phyloP scores from a whole-genome alignment of 257 asterid genomes.

The Haberlea rhodopensis region DNA sequence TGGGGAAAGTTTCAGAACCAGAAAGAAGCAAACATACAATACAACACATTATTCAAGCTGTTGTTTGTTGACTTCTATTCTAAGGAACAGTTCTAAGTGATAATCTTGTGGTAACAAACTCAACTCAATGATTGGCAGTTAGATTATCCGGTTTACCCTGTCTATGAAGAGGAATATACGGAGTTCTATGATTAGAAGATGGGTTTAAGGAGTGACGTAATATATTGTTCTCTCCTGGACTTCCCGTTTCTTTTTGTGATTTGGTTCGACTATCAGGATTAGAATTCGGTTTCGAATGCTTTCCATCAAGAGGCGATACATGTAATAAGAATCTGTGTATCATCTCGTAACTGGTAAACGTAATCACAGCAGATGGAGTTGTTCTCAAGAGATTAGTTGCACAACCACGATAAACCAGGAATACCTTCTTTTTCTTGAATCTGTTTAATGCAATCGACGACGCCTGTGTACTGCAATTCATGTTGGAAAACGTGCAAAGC shows the following conservation, averaged over 20 bases:
- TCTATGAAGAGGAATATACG: constrained; percentile 39
- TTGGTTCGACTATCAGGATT: constrained; percentile 36
- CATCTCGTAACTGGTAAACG: constrained; percentile 90
- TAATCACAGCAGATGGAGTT: constrained; percentile 89
- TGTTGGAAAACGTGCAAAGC: too few species aligned
- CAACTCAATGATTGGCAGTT: constrained; percentile 42
- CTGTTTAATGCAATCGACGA: constrained; percentile 69
- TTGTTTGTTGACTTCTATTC: constrained; percentile 28
- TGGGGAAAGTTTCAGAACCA: background rate
- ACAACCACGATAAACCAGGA: constrained; percentile 91
- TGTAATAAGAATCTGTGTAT: constrained; percentile 61
- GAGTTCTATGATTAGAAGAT: constrained; percentile 42
- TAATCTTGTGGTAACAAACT: constrained; percentile 7
- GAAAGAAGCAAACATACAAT: too few species aligned
- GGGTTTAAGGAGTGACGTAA: constrained; percentile 41
- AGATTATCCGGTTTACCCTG: constrained; percentile 44
- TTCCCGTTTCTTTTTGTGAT: constrained; percentile 33
- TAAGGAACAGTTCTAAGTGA: background rate
- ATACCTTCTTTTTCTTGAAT: constrained; percentile 66
- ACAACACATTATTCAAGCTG: constrained; percentile 28
- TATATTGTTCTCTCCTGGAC: constrained; percentile 27
- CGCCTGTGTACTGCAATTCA: constrained; percentile 62
- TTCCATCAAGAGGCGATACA: constrained; percentile 46
- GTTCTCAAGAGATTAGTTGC: constrained; percentile 92
- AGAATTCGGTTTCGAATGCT: constrained; percentile 30